These are phyloP conservation scores for Coemansia sp. DNA, from an alignment of 192 early-diverging fungal genomes.

Conservation along the genomic window DNA sequence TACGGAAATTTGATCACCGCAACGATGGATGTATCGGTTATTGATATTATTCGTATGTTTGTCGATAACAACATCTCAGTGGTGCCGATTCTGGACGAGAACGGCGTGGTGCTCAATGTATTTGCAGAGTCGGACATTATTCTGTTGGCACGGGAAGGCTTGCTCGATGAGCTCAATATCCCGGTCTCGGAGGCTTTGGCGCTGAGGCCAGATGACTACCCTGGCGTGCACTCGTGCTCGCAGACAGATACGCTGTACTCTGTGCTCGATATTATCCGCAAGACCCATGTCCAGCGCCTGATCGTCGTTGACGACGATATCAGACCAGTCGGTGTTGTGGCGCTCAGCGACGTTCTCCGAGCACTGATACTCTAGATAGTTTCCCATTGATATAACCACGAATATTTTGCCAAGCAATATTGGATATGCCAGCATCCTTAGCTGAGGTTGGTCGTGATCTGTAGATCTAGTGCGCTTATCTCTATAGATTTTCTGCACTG, in stretches of 20 bases:
- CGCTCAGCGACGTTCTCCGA: conserved; percentile 80
- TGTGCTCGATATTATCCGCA: conserved; percentile 86
- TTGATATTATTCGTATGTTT: conserved; percentile 91
- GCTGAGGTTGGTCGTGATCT: background rate
- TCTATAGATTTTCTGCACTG: conserved; percentile 1
- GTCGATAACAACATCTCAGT: conserved; percentile 87
- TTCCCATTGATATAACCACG: background rate
- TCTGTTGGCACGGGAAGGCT: conserved; percentile 64
- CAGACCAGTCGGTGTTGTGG: conserved; percentile 79
- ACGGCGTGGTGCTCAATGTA: conserved; percentile 86
- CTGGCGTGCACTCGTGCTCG: conserved; percentile 92
- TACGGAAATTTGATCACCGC: conserved; percentile 84
- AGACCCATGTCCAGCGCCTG: conserved; percentile 84
- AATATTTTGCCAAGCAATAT: background rate
- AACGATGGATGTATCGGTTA: conserved; percentile 76
- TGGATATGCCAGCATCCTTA: background rate
- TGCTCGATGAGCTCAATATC: conserved; percentile 74
- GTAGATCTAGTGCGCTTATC: conserved; percentile 12
- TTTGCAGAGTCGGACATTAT: conserved; percentile 98
- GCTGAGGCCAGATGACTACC: conserved; percentile 85
- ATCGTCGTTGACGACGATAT: conserved; percentile 88
- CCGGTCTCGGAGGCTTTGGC: conserved; percentile 85
- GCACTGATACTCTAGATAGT: conserved; percentile 45
- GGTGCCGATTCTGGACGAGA: conserved; percentile 90
- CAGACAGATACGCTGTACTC: conserved; percentile 84